Conservation (phyloP, 768 basidiomycete species). For the Trametes gibbosa region DNA sequence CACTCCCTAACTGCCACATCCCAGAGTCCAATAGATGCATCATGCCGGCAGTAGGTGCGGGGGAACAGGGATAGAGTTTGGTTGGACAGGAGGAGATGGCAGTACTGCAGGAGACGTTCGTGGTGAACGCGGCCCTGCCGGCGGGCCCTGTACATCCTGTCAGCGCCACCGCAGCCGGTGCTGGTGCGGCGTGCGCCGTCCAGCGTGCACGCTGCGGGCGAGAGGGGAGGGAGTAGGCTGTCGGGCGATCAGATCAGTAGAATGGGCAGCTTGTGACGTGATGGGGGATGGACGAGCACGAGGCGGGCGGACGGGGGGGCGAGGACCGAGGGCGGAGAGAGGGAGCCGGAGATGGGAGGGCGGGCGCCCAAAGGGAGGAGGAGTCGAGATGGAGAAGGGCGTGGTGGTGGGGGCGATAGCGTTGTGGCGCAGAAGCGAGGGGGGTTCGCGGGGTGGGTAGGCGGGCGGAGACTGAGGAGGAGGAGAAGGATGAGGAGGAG, state of each 20-base stretch:
- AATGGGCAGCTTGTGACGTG: not conserved
- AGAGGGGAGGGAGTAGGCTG: not conserved
- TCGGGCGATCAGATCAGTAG: not conserved
- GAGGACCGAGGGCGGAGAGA: not conserved
- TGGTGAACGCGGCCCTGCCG: not conserved
- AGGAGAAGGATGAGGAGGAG: not conserved
- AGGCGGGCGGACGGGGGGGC: not conserved
- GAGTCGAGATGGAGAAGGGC: slow-evolving; percentile 7
- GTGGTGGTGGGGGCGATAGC: slow-evolving; percentile 12
- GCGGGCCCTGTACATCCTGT: not conserved
- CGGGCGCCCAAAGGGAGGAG: not conserved
- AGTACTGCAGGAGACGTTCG: too few relatives aligned
- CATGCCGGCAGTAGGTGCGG: slow-evolving; percentile 9
- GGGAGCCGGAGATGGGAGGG: not conserved
- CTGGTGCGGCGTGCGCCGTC: not conserved
- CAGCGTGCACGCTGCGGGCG: not conserved
- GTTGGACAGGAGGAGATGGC: too few relatives aligned
- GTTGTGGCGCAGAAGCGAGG: slow-evolving; percentile 24
- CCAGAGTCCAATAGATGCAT: too few relatives aligned
- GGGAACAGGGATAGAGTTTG: not conserved
- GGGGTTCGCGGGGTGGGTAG: slow-evolving; percentile 2
- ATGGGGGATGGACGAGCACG: not conserved
- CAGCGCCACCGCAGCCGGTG: not conserved
- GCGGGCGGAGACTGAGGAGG: not conserved
- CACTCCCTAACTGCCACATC: too few relatives aligned